A percentile compares a stretch with the other conserved stretches of the same genome.
Conservation (phyloP, 257 asterid genomes). For the Verbascum thapsus region DNA sequence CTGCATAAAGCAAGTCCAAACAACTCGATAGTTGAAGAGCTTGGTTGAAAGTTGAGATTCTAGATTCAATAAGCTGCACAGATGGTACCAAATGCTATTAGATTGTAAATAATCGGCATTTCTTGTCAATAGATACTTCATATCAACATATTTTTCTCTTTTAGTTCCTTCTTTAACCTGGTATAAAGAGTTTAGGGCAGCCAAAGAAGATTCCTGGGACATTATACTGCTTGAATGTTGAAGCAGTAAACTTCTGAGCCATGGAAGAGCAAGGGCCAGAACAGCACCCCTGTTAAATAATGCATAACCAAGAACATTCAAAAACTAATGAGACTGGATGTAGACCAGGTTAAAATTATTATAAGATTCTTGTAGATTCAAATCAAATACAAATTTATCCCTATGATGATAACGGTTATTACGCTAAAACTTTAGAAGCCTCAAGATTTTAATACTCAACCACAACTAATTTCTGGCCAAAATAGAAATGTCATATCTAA, state of each 20-base stretch:
- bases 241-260: constrained; percentile 83
- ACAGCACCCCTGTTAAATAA: constrained; percentile 77
- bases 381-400: neutral
- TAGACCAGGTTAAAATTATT: constrained; percentile 1
- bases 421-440: neutral
- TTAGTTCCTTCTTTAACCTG: constrained; percentile 57
- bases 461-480: neutral
- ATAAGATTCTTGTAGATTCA: neutral
- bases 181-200: constrained; percentile 72
- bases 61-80: constrained; percentile 85
- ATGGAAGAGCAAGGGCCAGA: constrained; percentile 89
- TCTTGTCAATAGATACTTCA: too few species aligned
- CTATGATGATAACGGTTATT: neutral
- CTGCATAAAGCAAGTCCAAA: constrained; percentile 76
- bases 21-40: constrained; percentile 68
- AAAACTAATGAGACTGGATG: neutral
- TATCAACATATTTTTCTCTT: neutral
- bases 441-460: neutral
- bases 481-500: neutral
- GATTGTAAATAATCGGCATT: too few species aligned
- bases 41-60: constrained; percentile 66
- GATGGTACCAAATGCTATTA: constrained; percentile 1
- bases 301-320: constrained; percentile 6
- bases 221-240: constrained; percentile 84
- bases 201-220: constrained; percentile 88